phyloP scores from a whole-genome alignment of 1,284 basidiomycete species.

The Gomphus sp. region DNA sequence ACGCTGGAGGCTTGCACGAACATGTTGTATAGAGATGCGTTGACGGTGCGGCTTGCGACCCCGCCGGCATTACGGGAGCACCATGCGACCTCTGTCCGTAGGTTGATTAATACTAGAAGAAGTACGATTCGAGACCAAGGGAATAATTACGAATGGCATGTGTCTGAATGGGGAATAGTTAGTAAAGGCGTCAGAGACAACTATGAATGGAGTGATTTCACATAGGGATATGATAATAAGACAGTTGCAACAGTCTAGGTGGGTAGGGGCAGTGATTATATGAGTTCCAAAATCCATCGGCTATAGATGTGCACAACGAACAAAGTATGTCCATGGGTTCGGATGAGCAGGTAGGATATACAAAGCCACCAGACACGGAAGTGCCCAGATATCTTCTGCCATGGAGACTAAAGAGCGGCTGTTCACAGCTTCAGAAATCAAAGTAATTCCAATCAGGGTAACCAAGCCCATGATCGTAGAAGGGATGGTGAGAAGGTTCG shows the following conservation, averaged over 20 bases:
- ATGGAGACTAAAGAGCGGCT: slow-evolving; percentile 44
- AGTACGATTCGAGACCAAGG: slow-evolving; percentile 15
- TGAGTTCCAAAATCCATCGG: background rate
- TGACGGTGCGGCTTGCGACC: slow-evolving; percentile 45
- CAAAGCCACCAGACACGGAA: slow-evolving; percentile 48
- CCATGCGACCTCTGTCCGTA: slow-evolving; percentile 36
- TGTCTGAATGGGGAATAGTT: slow-evolving; percentile 20
- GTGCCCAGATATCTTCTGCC: slow-evolving; percentile 39
- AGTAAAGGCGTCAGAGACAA: slow-evolving; percentile 19
- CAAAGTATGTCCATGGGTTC: slow-evolving; percentile 52
- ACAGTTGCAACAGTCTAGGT: slow-evolving; percentile 2
- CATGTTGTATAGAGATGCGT: slow-evolving; percentile 50
- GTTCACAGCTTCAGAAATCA: slow-evolving; percentile 43
- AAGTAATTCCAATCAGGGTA: slow-evolving; percentile 33
- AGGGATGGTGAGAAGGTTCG: slow-evolving; percentile 55
- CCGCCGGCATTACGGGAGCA: slow-evolving; percentile 46
- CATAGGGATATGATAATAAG: slow-evolving; percentile 5
- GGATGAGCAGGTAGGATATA: slow-evolving; percentile 43
- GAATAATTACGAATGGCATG: slow-evolving; percentile 22
- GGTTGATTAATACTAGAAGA: background rate
- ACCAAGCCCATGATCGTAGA: slow-evolving; percentile 33
- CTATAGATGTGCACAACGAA: slow-evolving; percentile 23
- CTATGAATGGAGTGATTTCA: background rate
- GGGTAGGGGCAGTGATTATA: background rate
- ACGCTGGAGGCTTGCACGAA: slow-evolving; percentile 40